A percentile compares a stretch with the other conserved stretches of the same genome.
Evolutionary conservation across 129 eudicot species (phyloP).

Genomic region (Apium graveolens): DNA sequence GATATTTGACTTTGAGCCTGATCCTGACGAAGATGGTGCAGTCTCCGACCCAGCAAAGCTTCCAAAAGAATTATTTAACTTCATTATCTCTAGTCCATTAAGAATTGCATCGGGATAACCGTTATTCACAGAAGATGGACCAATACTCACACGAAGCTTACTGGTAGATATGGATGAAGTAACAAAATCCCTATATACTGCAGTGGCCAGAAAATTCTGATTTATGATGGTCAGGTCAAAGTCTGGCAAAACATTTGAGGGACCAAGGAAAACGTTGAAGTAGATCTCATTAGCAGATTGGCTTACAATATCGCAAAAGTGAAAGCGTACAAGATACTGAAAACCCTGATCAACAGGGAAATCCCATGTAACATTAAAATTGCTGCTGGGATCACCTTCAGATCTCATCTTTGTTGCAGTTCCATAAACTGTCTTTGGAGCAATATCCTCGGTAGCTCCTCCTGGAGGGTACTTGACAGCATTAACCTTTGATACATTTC

Average conservation of each 20-base stretch:
- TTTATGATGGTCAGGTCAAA: constrained; percentile 29
- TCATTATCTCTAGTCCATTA: constrained; percentile 79
- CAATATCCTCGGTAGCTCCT: constrained; percentile 49
- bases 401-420: constrained; percentile 48
- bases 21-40: constrained; percentile 12
- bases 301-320: constrained; percentile 77
- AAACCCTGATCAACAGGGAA: constrained; percentile 60
- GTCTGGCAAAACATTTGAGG: constrained; percentile 27
- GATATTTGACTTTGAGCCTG: constrained; percentile 32
- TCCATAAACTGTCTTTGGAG: constrained; percentile 70
- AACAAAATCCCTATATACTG: constrained; percentile 45
- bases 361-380: constrained; percentile 75
- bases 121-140: constrained; percentile 31
- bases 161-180: constrained; percentile 20
- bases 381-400: constrained; percentile 32
- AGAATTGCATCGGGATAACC: constrained; percentile 52
- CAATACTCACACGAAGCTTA: constrained; percentile 45
- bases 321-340: constrained; percentile 59
- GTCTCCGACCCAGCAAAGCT: constrained; percentile 41
- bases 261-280: constrained; percentile 51
- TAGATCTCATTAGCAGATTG: constrained; percentile 26
- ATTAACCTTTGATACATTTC: constrained; percentile 12
- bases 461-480: constrained; percentile 39
- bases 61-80: constrained; percentile 49
- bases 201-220: constrained; percentile 26